Evolutionary conservation across 306 rosid species (phyloP).

Genomic region (Rosa chinensis): DNA sequence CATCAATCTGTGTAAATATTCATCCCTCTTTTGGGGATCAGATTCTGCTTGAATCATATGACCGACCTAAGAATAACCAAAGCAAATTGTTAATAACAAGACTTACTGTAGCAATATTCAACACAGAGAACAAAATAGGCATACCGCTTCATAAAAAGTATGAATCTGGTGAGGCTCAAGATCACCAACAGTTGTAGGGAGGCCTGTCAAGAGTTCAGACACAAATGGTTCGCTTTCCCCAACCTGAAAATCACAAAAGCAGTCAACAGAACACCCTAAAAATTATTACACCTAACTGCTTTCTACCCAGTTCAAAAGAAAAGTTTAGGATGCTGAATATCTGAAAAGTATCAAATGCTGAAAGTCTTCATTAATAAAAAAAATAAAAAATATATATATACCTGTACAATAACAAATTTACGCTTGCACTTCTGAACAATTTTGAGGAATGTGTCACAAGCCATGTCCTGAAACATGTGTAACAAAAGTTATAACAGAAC

Average conservation of each 20-base stretch:
- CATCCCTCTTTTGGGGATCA: slow-evolving; percentile 86
- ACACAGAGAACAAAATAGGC: slow-evolving; percentile 20
- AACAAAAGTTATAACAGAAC: background rate
- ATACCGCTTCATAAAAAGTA: slow-evolving; percentile 93
- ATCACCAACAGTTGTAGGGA: slow-evolving; percentile 81
- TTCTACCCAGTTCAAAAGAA: background rate
- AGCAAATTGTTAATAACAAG: background rate
- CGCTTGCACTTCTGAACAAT: slow-evolving; percentile 98
- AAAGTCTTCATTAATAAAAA: background rate
- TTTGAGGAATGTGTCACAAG: slow-evolving; percentile 93
- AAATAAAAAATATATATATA: slow-evolving; percentile 3
- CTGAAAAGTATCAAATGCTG: background rate
- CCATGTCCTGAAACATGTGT: slow-evolving; percentile 80
- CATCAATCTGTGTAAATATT: slow-evolving; percentile 89
- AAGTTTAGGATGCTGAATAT: background rate
- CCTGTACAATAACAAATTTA: slow-evolving; percentile 92
- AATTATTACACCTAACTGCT: background rate
- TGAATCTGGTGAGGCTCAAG: slow-evolving; percentile 96
- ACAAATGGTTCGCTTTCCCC: slow-evolving; percentile 97
- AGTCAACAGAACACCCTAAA: background rate
- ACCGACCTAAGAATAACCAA: slow-evolving; percentile 59
- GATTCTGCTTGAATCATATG: slow-evolving; percentile 97
- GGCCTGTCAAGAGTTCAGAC: slow-evolving; percentile 88
- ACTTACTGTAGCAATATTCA: background rate
- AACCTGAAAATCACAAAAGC: slow-evolving; percentile 51